phyloP scores from a whole-genome alignment of 345 rosid species.

The Rubroshorea leprosula region DNA sequence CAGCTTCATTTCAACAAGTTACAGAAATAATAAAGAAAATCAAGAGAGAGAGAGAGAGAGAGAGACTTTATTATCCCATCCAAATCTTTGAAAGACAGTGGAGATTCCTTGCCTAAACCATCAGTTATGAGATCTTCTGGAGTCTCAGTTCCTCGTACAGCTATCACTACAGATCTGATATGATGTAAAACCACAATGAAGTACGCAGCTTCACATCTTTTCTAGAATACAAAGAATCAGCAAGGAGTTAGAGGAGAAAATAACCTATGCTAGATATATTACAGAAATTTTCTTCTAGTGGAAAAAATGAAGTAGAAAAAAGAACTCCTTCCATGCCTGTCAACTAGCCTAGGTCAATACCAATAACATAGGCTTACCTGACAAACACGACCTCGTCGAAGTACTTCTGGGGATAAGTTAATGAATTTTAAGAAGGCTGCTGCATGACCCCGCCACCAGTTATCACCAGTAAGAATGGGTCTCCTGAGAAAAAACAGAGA shows the following conservation, averaged over 20 bases:
- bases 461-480: conserved; percentile 78
- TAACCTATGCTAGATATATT: neutral
- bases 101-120: conserved; percentile 71
- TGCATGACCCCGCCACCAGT: conserved; percentile 98
- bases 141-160: conserved; percentile 92
- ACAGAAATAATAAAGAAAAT: too few species aligned
- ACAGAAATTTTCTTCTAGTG: neutral
- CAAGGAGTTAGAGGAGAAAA: neutral
- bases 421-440: conserved; percentile 76
- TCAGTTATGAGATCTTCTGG: conserved; percentile 96
- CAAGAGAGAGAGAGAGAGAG: conserved; percentile 14
- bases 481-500: conserved; percentile 36
- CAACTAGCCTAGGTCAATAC: neutral
- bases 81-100: conserved; percentile 59
- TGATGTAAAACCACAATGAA: conserved; percentile 79
- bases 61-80: conserved; percentile 62
- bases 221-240: conserved; percentile 34
- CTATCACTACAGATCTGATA: conserved; percentile 58
- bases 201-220: conserved; percentile 81
- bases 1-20: too few species aligned
- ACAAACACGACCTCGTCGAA: conserved; percentile 73
- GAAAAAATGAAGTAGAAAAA: neutral
- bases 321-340: neutral
- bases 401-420: conserved; percentile 53
- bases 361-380: conserved; percentile 33